Conservation (phyloP, 805 yeast species). For the Candida boleticola region DNA sequence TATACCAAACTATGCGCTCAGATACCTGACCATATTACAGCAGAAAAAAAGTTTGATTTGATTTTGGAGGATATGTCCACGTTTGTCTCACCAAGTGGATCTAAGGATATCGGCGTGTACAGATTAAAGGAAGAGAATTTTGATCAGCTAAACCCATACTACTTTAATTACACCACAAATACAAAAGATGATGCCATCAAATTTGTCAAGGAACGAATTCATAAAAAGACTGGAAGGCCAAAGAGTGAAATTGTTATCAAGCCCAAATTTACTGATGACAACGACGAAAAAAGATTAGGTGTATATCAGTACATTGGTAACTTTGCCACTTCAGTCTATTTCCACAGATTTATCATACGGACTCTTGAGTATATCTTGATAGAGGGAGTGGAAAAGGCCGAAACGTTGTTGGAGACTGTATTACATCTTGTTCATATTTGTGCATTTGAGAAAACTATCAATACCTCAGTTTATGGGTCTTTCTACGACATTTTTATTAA, state of each 20-base stretch:
- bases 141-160: conserved; percentile 58
- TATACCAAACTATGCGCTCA: conserved; percentile 67
- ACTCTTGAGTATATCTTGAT: conserved; percentile 41
- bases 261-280: conserved; percentile 20
- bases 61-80: conserved; percentile 33
- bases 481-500: conserved; percentile 25
- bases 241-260: conserved; percentile 52
- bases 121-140: conserved; percentile 34
- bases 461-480: conserved; percentile 25
- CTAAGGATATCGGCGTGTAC: conserved; percentile 38
- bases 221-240: conserved; percentile 36
- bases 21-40: conserved; percentile 73
- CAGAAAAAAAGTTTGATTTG: conserved; percentile 70
- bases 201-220: conserved; percentile 51
- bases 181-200: conserved; percentile 81
- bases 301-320: conserved; percentile 45
- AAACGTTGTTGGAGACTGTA: conserved; percentile 54
- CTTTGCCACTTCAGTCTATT: conserved; percentile 52
- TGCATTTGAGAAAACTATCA: conserved; percentile 29
- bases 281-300: conserved; percentile 18
- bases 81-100: conserved; percentile 30
- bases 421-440: conserved; percentile 71
- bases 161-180: conserved; percentile 72
- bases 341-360: conserved; percentile 51
- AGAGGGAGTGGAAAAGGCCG: conserved; percentile 43